Percentiles rank a stretch among this genome's conserved stretches.
Evolutionary conservation across 352 stramenopile species (phyloP).

Genomic region (Globisporangium abappressorium): DNA sequence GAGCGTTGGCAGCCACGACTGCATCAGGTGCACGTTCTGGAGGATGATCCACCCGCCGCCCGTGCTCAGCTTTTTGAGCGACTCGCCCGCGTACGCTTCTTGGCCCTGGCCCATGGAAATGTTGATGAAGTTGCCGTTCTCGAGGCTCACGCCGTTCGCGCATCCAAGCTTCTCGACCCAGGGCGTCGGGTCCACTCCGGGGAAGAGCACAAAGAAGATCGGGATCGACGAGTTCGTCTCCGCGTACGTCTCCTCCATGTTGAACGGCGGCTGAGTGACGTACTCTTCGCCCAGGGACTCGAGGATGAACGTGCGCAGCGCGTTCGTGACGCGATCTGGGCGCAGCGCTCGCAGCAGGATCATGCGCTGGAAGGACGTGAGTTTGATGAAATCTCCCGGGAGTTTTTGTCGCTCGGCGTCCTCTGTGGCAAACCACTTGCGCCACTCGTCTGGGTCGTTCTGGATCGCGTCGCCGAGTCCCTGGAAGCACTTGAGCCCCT

Average conservation of each 20-base stretch:
- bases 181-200: conserved; percentile 92
- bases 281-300: conserved; percentile 89
- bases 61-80: conserved; percentile 89
- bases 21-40: conserved; percentile 96
- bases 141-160: conserved; percentile 85
- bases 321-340: conserved; percentile 93
- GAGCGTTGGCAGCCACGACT: conserved; percentile 92
- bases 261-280: conserved; percentile 90
- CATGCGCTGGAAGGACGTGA: conserved; percentile 79
- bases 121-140: conserved; percentile 96
- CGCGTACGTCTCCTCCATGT: conserved; percentile 89
- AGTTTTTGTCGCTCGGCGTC: conserved; percentile 93
- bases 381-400: conserved; percentile 90
- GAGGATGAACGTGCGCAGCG: conserved; percentile 89
- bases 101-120: conserved; percentile 93
- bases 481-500: conserved; percentile 90
- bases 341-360: conserved; percentile 91
- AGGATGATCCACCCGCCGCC: conserved; percentile 95
- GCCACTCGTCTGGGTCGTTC: conserved; percentile 96
- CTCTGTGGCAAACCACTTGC: conserved; percentile 95
- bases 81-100: conserved; percentile 90
- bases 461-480: conserved; percentile 95
- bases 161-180: conserved; percentile 93
- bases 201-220: conserved; percentile 96
- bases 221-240: conserved; percentile 92